Percentiles rank a stretch among this genome's conserved stretches.
These are phyloP conservation scores for Aspergillus hancockii DNA, from an alignment of 495 filamentous ascomycete genomes.

Conservation along the genomic window DNA sequence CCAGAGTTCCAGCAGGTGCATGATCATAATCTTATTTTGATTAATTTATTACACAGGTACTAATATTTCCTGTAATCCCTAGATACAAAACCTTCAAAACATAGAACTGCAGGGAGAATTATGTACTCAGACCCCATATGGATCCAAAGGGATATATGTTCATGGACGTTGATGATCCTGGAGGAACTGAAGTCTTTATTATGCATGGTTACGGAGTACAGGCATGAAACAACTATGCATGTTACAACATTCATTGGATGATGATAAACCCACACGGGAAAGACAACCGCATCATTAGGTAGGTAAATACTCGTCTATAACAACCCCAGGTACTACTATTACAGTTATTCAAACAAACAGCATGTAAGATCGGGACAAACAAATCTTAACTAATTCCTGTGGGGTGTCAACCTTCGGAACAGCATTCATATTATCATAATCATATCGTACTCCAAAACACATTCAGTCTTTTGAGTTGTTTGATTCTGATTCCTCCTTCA, in stretches of 20 bases:
- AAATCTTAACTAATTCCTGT: not conserved
- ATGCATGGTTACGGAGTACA: not conserved
- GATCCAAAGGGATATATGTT: no score
- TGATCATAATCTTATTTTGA: constrained; percentile 3
- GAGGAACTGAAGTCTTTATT: not conserved
- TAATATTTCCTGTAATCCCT: not conserved
- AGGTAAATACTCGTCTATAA: constrained; percentile 1
- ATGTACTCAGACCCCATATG: no score
- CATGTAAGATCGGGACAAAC: not conserved
- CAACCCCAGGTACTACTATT: not conserved
- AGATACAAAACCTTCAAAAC: not conserved
- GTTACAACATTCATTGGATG: not conserved
- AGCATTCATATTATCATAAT: not conserved
- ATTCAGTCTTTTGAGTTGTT: not conserved
- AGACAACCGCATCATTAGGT: not conserved
- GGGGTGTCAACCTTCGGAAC: not conserved
- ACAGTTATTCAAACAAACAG: constrained; percentile 1
- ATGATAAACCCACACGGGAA: not conserved
- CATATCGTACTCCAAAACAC: not conserved
- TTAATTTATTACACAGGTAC: not conserved
- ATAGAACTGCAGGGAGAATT: no score
- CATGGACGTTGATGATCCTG: no score
- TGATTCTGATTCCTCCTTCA: not conserved
- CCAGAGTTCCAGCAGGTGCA: not conserved
- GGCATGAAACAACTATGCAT: not conserved